Percentiles rank a stretch among this genome's conserved stretches.
phyloP scores from a whole-genome alignment of 1,139 yeast genomes.

The Blastobotrys aristatus region DNA sequence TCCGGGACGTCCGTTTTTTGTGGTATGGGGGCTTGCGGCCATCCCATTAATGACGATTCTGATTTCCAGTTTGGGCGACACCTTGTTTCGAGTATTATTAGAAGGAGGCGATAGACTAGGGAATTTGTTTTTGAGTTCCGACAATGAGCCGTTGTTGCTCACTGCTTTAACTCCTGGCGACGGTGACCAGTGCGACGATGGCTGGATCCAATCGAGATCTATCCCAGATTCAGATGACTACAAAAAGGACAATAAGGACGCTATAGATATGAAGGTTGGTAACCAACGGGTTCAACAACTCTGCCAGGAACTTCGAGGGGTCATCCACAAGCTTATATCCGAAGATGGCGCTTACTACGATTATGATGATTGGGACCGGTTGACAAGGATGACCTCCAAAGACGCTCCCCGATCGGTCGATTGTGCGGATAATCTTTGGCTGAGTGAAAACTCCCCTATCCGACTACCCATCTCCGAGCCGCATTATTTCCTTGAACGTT shows the following conservation, averaged over 20 bases:
- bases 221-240: no score
- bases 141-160: no score
- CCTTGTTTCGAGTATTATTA: slow-evolving; percentile 37
- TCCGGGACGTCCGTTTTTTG: slow-evolving; percentile 68
- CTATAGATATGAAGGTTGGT: background rate
- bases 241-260: no score
- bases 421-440: slow-evolving; percentile 35
- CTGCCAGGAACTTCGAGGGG: slow-evolving; percentile 1
- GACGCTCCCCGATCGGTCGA: background rate
- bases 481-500: slow-evolving; percentile 49
- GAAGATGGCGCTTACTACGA: slow-evolving; percentile 7
- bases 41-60: slow-evolving; percentile 84
- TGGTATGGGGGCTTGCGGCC: slow-evolving; percentile 74
- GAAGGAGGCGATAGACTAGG: slow-evolving; percentile 12
- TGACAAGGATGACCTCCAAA: background rate
- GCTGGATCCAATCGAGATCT: no score
- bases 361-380: slow-evolving; percentile 13
- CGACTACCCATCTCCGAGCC: slow-evolving; percentile 64
- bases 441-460: slow-evolving; percentile 12
- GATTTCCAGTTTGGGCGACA: slow-evolving; percentile 67
- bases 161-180: no score
- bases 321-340: slow-evolving; percentile 4
- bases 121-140: slow-evolving; percentile 3
- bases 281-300: background rate
- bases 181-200: background rate